Percentiles rank a stretch among this genome's conserved stretches.
These are phyloP conservation scores for Lentinula sp. DNA, from an alignment of 768 basidiomycete species.

Conservation along the genomic window DNA sequence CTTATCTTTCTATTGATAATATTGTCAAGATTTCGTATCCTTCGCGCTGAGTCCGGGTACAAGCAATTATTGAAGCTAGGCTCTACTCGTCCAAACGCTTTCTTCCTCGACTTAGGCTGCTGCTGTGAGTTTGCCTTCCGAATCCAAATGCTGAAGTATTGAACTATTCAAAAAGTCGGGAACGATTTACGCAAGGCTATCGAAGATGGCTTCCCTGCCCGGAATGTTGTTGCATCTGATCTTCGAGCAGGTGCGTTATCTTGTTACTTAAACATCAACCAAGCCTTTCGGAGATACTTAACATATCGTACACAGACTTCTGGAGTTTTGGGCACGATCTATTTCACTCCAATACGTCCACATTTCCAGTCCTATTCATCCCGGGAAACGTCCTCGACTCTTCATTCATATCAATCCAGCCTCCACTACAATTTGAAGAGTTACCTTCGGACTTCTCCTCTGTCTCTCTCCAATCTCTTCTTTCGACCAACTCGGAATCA, in stretches of 20 bases:
- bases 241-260: slow-evolving; percentile 13
- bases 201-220: slow-evolving; percentile 18
- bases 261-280: not conserved
- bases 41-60: slow-evolving; percentile 14
- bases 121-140: slow-evolving; percentile 14
- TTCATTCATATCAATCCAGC: slow-evolving; percentile 20
- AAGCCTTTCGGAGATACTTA: not conserved
- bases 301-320: slow-evolving; percentile 22
- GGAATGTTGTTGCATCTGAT: slow-evolving; percentile 18
- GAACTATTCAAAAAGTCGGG: slow-evolving; percentile 11
- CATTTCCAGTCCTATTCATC: slow-evolving; percentile 37
- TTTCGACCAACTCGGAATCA: not conserved
- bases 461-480: slow-evolving; percentile 19
- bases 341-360: slow-evolving; percentile 30
- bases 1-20: not conserved
- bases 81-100: slow-evolving; percentile 12
- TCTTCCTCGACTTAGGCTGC: slow-evolving; percentile 21
- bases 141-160: not conserved
- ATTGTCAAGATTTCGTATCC: slow-evolving; percentile 9
- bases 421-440: slow-evolving; percentile 4
- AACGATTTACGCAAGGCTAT: slow-evolving; percentile 19
- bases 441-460: slow-evolving; percentile 1
- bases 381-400: slow-evolving; percentile 36
- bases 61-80: slow-evolving; percentile 11
- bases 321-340: slow-evolving; percentile 44